Evolutionary conservation across 108 stramenopile species (phyloP).

Genomic region (Nitzschia sp.): DNA sequence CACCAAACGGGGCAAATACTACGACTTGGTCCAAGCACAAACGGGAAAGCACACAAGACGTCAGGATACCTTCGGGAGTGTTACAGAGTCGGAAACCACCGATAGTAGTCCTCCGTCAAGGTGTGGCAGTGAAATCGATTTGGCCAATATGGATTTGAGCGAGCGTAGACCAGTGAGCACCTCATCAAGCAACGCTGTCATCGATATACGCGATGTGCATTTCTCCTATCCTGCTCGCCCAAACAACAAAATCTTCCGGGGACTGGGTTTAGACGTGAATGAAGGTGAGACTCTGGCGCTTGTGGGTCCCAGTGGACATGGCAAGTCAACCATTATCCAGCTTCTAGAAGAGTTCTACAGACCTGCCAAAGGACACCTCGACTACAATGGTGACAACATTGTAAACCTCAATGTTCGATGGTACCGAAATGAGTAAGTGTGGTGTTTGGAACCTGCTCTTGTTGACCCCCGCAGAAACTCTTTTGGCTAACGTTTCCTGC

Average conservation of each 20-base stretch:
- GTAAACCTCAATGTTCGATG: conserved; percentile 57
- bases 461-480: too few species aligned
- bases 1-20: conserved; percentile 29
- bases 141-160: not conserved
- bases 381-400: conserved; percentile 69
- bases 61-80: not conserved
- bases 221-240: conserved; percentile 77
- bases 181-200: not conserved
- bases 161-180: not conserved
- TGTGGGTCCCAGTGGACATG: conserved; percentile 54
- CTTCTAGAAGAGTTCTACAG: conserved; percentile 82
- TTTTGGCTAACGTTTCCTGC: too few species aligned
- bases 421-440: conserved; percentile 42
- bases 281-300: conserved; percentile 64
- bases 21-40: conserved; percentile 34
- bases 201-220: conserved; percentile 47
- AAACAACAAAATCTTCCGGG: conserved; percentile 43
- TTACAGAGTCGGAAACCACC: not conserved
- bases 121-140: conserved; percentile 1
- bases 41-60: not conserved
- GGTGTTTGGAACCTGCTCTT: not conserved
- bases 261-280: conserved; percentile 40
- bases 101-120: not conserved
- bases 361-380: conserved; percentile 45
- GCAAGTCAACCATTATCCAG: conserved; percentile 63